Evolutionary conservation across 495 filamentous ascomycete species (phyloP), one percentile per base, ranked within the genome.

Genomic region (Durotheca rogersii): DNA sequence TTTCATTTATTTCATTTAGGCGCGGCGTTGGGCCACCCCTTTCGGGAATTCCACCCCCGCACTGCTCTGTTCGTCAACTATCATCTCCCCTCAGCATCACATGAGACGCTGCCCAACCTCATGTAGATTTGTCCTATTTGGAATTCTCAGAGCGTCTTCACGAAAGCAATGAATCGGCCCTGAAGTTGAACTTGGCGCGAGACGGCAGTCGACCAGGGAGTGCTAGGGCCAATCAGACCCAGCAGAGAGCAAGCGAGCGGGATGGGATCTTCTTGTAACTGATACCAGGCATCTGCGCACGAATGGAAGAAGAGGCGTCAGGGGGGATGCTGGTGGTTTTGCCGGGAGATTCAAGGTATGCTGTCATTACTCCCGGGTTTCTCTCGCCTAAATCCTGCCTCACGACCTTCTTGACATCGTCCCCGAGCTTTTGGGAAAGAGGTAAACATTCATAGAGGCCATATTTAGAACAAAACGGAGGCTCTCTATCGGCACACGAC

Each of bases 1-100:
- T 47, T 31, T 53, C 39, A 42, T 23, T 46, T 36, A 39, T 53
- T 52, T 10, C 40, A 60, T 64, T 64, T 64, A 64, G 60, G 52
- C 60, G 49, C 23, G 43, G 38, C 45, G n/a, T 23, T 5, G 20
- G 38, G 31, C n/a, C n/a, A 21, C 17, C 51, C 41, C 43, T 54
- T 16, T 46, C 56, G 60, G 53, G 44, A 47, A 23, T 14, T 27
- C 49, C 15, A 17, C 39, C 57, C 43, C 60, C 60, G 60, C 55
- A 50, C 45, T 23, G 36, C 32, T 29, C n/a, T 38, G 46, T 60
- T 35, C 25, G 39, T 37, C 6, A 4, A 45, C 25, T 6, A 3
- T 14, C 18, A 34, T 16, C 30, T 41, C 16, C 39, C 11, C 29
- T 53, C 21, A 23, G 25, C 29, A 48, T 38, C 54, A 27, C 41